Base-by-base conservation (phyloP, 148 eudicot genomes). In the Drosera capensis region DNA sequence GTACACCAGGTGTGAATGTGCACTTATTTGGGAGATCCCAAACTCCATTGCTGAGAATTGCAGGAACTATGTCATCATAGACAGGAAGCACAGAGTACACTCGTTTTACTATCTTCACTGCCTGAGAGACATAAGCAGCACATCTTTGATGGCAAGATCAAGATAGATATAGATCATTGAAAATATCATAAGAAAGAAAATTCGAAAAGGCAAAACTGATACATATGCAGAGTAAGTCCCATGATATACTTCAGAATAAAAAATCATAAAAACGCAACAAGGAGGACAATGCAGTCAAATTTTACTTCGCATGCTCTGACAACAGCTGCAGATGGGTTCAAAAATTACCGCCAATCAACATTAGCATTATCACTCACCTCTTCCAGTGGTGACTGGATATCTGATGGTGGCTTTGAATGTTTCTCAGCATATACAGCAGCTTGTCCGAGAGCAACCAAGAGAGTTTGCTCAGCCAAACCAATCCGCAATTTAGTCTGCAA, bases 401-500 rank as follows among this genome's bases (percentile, higher is more conserved):
- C 49, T 21, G 65, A 57, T 23, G 94, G 79, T 31, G 90, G 73
- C 22, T 58, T 58, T 6, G 81, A 78, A 59, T 78, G 87, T 67
- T 75, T 70, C 50, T 71, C 84, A 14, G 81, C 48, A 63, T 78
- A 78, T 20, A 73, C 81, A 50, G 73, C 79, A 46, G 97, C 93
- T 59, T 90, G 95, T 35, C 87, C 97, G 43, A 90, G 65, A 40
- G 97, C 97, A 46, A 52, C 68, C 68, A 84, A 72, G 43, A 90
- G 82, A 18, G 97, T 90, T 66, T 84, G 92, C 73, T 90, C 95
- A 23, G 87, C 97, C 66, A 90, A 71, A 58, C 93, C 83, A 53
- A 90, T 80, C 40, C 97, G 74, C 63, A 90, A 53, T 65, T 90
- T 90, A 26, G 92, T 63, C 94, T 83, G 81, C 60, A 64, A 20